Evolutionary conservation across 2,329 filamentous ascomycete species (phyloP), one percentile per base, ranked within the genome.

Genomic region (Colletotrichum sidae): DNA sequence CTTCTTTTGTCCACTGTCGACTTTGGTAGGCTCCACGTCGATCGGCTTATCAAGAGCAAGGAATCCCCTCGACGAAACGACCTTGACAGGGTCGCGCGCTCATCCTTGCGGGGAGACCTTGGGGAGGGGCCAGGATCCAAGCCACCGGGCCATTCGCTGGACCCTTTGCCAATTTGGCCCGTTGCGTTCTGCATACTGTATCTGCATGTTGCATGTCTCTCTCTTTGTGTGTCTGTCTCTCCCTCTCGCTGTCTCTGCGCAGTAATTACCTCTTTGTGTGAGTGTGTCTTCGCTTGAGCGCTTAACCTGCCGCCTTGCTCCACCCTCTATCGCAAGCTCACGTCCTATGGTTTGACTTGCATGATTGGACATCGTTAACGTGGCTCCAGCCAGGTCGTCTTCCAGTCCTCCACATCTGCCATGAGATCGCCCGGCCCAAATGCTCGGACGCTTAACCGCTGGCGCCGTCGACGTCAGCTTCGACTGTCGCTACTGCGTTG

Each of bases 321-420:
- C 45, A 45, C 35, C 50, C 56, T 33, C 44, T 15, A 34, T 41
- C 17, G 34, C 56, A 42, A 33, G n/a, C 2, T 45, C 35, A 8
- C 17, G 45, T 39, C 42, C 54, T 51, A 13, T 39, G 15, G 6
- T 17, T 34, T 12, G 15, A 51, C 64, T 46, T 38, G 17, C 38
- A 44, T 34, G 39, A 42, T 33, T 57, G 6, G 44, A 54, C 52
- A 62, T 66, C 37, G 51, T 49, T 47, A 50, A 67, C 65, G 65
- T 67, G 65, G 65, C 62, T 62, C 65, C 65, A 67, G 53, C 56
- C 46, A 52, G 17, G 46, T 38, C 17, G 41, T 50, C 49, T 33
- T 12, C 37, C 39, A 55, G 47, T 6, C 62, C 62, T 39, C 60
- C 54, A 17, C 50, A 65, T 39, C n/a, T n/a, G 37, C 60, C 6